These are phyloP conservation scores for Castanopsis chinensis DNA, from an alignment of 306 rosid species.

Conservation along the genomic window DNA sequence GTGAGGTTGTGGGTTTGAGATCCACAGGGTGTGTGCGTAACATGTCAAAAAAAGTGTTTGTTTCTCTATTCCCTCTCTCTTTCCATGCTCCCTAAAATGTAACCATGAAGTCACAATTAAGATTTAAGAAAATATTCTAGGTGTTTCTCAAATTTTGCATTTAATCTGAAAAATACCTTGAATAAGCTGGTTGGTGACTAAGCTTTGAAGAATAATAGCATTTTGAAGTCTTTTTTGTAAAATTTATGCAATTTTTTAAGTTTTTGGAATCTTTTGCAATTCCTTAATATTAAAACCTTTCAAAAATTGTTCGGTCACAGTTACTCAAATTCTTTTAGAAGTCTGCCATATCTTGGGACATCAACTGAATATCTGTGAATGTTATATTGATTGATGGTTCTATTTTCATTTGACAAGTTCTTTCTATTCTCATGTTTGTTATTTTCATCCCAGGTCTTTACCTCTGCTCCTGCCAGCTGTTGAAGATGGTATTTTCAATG, in stretches of 20 bases:
- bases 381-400: not conserved
- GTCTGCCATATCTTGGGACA: not conserved
- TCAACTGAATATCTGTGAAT: not conserved
- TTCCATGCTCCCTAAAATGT: not conserved
- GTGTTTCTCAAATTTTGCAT: not conserved
- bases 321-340: conserved; percentile 1
- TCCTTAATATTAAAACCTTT: not conserved
- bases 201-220: not conserved
- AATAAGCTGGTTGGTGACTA: not conserved
- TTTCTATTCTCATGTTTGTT: conserved; percentile 2
- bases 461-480: conserved; percentile 96
- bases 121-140: not conserved
- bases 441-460: conserved; percentile 55
- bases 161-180: not conserved
- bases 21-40: no score
- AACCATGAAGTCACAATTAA: not conserved
- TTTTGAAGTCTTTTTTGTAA: not conserved
- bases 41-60: no score
- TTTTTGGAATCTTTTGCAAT: not conserved
- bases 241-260: not conserved
- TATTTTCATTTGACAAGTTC: not conserved
- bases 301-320: not conserved
- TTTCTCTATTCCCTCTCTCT: not conserved
- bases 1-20: no score
- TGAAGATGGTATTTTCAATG: conserved; percentile 96